Conservation (phyloP, 495 filamentous ascomycete genomes). For the Terfezia boudieri region DNA sequence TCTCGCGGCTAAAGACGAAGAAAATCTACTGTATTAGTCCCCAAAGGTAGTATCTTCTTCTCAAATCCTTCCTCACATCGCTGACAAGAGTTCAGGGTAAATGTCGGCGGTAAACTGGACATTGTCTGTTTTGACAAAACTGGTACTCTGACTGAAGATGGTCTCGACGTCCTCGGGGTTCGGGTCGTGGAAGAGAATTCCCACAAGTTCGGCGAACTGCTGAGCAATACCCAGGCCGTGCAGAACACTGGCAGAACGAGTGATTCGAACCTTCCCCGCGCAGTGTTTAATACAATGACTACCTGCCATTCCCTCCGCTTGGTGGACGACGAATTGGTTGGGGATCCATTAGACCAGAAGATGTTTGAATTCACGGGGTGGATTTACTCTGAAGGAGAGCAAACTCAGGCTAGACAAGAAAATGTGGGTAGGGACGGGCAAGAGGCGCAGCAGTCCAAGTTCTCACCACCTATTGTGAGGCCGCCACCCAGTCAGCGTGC, state of each 20-base stretch:
- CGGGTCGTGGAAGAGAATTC: conserved; percentile 44
- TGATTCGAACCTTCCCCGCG: conserved; percentile 21
- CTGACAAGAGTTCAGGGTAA: conserved; percentile 35
- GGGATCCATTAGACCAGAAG: conserved; percentile 88
- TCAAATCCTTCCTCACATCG: not conserved
- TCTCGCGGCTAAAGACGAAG: conserved; percentile 63
- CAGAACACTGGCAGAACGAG: conserved; percentile 21
- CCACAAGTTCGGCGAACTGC: conserved; percentile 29
- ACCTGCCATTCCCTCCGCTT: conserved; percentile 83
- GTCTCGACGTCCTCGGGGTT: conserved; percentile 79
- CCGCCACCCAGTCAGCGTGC: conserved; percentile 31
- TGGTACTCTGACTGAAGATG: conserved; percentile 91
- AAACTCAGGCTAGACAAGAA: conserved; percentile 31
- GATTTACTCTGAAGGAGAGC: conserved; percentile 71
- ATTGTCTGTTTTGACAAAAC: conserved; percentile 98
- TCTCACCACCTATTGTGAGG: conserved; percentile 60
- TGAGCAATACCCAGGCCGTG: conserved; percentile 18
- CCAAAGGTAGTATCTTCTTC: conserved; percentile 32
- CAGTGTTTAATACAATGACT: conserved; percentile 78
- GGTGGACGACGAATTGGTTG: conserved; percentile 70
- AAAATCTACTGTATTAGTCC: conserved; percentile 95
- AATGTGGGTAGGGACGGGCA: conserved; percentile 23
- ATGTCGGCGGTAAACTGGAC: conserved; percentile 88
- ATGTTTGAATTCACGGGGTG: conserved; percentile 98
- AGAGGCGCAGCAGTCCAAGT: conserved; percentile 3